phyloP scores from a whole-genome alignment of 2,329 filamentous ascomycete species.

The Metarhizium guizhouense region DNA sequence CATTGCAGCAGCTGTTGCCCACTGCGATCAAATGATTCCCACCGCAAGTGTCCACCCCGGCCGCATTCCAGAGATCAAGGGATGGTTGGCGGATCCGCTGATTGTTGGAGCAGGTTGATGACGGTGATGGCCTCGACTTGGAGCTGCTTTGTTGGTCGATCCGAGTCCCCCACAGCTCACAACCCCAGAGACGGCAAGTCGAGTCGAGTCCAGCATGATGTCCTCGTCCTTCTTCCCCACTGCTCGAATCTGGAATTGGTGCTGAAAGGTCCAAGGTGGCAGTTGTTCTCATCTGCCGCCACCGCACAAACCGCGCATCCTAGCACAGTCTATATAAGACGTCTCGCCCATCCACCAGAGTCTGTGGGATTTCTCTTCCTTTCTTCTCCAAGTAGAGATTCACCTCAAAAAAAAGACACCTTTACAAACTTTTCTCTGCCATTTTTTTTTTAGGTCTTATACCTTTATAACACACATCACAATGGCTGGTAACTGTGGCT shows the following conservation, averaged over 20 bases:
- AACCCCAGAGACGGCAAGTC: background rate
- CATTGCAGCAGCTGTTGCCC: too few species aligned
- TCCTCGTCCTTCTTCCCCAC: too few species aligned
- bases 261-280: too few species aligned
- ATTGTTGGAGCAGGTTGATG: too few species aligned
- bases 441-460: slow-evolving; percentile 4
- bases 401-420: slow-evolving; percentile 2
- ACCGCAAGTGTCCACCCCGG: background rate
- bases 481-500: slow-evolving; percentile 29
- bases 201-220: too few species aligned
- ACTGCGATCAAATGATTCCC: background rate
- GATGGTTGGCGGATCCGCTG: too few species aligned
- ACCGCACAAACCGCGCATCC: slow-evolving; percentile 7
- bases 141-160: too few species aligned
- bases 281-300: background rate
- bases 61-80: too few species aligned
- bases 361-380: background rate
- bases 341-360: slow-evolving; percentile 8
- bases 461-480: slow-evolving; percentile 13
- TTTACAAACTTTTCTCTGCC: background rate
- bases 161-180: too few species aligned
- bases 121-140: too few species aligned
- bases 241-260: too few species aligned
- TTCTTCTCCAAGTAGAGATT: slow-evolving; percentile 9
- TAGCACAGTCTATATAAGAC: slow-evolving; percentile 17